Base-by-base conservation (phyloP, 768 basidiomycete species). In the Trametes elegans region DNA sequence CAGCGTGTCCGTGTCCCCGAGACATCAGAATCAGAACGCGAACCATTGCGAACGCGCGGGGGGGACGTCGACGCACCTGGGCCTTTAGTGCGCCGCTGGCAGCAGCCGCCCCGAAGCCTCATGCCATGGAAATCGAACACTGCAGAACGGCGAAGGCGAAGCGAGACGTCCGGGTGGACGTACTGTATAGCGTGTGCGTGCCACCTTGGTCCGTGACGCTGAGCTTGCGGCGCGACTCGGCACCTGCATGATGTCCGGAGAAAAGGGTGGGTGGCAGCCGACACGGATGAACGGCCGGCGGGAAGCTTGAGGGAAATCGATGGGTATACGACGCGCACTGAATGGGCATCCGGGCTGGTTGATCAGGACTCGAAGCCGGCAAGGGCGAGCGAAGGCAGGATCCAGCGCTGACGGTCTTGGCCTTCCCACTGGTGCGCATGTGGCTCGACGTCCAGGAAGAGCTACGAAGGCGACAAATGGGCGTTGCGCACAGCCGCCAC, bases 401-500 rank as follows among this genome's bases (percentile, higher is more conserved):
- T n/a, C n/a, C n/a, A n/a, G n/a, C n/a, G n/a, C n/a, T n/a, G n/a
- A n/a, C n/a, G n/a, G n/a, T n/a, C n/a, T 35, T 36, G n/a, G 26
- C 16, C 26, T 53, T 53, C 42, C 41, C 50, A 52, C n/a, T n/a
- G n/a, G n/a, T 43, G n/a, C 23, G 41, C 50, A 32, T 43, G 50
- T 18, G 50, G 44, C 24, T 24, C 23, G 34, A 18, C 23, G 50
- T 16, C 18, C 24, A 11, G 42, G 11, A 19, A 5, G 11, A 19
- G 26, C 5, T 23, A 11, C 27, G 26, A 31, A 47, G 32, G 24
- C 14, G 18, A 18, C 7, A 13, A 35, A 45, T 28, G 35, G 13
- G 34, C 50, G 50, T 32, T 38, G 34, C 51, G 42, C 42, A 53
- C 42, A 44, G 51, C 42, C 42, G 42, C 50, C 24, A 42, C 34